phyloP scores from a whole-genome alignment of 148 eudicot genomes.

The Rheum nobile region DNA sequence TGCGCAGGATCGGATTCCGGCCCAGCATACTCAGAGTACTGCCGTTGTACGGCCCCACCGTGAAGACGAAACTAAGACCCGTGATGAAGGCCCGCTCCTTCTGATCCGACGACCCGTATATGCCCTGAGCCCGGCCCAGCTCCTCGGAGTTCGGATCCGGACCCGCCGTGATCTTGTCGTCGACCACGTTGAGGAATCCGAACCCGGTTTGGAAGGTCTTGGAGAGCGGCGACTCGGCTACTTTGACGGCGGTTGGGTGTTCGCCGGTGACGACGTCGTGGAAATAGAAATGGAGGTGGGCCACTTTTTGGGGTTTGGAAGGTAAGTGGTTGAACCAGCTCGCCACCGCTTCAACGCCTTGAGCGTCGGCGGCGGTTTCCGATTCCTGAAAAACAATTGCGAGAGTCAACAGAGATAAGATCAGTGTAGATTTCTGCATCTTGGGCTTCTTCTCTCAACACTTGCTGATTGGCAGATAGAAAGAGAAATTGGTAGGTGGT shows the following conservation, averaged over 20 bases:
- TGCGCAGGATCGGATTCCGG: conserved; percentile 1
- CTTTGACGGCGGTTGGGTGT: conserved; percentile 6
- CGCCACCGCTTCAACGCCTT: conserved; percentile 1
- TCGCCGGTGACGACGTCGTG: conserved; percentile 3
- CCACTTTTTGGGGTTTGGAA: neutral
- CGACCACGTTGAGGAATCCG: conserved; percentile 6
- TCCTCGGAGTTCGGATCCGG: conserved; percentile 8
- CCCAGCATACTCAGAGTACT: conserved; percentile 3
- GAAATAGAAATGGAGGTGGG: conserved; percentile 17
- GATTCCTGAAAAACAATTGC: neutral
- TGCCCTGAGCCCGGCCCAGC: conserved; percentile 8
- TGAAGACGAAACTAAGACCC: conserved; percentile 2
- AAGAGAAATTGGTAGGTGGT: neutral
- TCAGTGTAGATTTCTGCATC: neutral
- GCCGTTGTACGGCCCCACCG: neutral
- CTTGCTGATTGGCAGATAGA: neutral
- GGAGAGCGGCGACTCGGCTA: conserved; percentile 7
- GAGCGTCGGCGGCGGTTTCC: neutral
- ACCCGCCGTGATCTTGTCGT: neutral
- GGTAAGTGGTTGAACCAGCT: neutral
- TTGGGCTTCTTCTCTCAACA: neutral
- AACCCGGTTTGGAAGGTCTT: conserved; percentile 1
- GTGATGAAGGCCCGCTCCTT: conserved; percentile 5
- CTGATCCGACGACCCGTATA: conserved; percentile 7
- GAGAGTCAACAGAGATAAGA: neutral